Evolutionary conservation across 495 filamentous ascomycete genomes (phyloP).

Genomic region (Talaromyces liani): DNA sequence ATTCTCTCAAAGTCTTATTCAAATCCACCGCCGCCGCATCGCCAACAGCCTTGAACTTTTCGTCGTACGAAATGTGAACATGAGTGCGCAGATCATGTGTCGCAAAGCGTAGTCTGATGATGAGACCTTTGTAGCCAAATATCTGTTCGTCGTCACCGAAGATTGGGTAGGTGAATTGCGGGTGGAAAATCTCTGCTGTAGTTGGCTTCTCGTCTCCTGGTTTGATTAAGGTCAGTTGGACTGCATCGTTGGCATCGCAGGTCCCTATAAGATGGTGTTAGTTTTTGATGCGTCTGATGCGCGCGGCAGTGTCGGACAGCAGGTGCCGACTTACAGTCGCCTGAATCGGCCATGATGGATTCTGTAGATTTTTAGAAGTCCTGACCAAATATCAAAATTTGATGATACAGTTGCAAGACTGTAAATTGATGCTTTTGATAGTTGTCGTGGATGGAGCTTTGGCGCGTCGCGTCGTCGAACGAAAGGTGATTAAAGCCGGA

Average conservation of each 20-base stretch:
- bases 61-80: slow-evolving; percentile 60
- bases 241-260: slow-evolving; percentile 63
- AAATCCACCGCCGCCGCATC: slow-evolving; percentile 65
- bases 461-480: slow-evolving; percentile 4
- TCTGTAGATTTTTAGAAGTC: not conserved
- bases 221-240: slow-evolving; percentile 61
- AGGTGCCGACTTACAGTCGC: slow-evolving; percentile 37
- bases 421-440: not conserved
- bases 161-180: slow-evolving; percentile 82
- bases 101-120: slow-evolving; percentile 69
- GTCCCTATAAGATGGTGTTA: slow-evolving; percentile 50
- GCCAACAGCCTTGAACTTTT: slow-evolving; percentile 65
- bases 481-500: slow-evolving; percentile 5
- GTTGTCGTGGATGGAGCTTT: not conserved
- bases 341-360: slow-evolving; percentile 35
- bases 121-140: slow-evolving; percentile 78
- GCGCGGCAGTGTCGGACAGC: not conserved
- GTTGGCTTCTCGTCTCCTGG: slow-evolving; percentile 47
- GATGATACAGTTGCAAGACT: not conserved
- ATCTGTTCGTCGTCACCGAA: slow-evolving; percentile 88
- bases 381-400: not conserved
- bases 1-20: slow-evolving; percentile 54
- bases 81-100: slow-evolving; percentile 75
- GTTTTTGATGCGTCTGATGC: slow-evolving; percentile 6
- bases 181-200: slow-evolving; percentile 63